These are phyloP conservation scores for Saposhnikovia divaricata DNA, from an alignment of 129 eudicot species.

Conservation along the genomic window DNA sequence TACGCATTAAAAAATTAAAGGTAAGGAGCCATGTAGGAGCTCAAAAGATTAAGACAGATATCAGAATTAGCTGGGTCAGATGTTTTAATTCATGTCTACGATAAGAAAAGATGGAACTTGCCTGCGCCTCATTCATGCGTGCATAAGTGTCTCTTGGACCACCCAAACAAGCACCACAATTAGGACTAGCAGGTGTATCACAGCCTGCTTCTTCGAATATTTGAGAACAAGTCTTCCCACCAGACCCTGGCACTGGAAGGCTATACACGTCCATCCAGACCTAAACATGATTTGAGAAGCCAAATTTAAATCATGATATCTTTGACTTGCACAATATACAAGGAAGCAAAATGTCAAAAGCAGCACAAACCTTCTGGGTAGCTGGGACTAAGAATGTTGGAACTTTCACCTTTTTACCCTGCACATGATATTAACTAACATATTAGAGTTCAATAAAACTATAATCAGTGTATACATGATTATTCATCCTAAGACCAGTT, in stretches of 20 bases:
- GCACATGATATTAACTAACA: constrained; percentile 14
- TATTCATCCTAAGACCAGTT: neutral
- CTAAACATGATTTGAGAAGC: constrained; percentile 15
- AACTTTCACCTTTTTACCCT: constrained; percentile 66
- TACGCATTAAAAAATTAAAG: neutral
- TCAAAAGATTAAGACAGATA: too few species aligned
- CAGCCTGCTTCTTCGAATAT: constrained; percentile 98
- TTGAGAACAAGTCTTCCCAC: constrained; percentile 97
- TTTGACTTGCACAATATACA: too few species aligned
- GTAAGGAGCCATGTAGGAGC: too few species aligned
- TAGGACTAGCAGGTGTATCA: constrained; percentile 87
- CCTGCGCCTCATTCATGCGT: constrained; percentile 92
- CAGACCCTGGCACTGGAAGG: constrained; percentile 92
- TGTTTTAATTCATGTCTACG: neutral
- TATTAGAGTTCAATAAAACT: neutral
- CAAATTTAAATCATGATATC: neutral
- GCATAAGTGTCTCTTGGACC: constrained; percentile 95
- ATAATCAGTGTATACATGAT: neutral
- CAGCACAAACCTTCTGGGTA: constrained; percentile 74
- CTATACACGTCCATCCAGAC: constrained; percentile 95
- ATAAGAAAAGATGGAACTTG: constrained; percentile 18
- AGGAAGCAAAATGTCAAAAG: neutral
- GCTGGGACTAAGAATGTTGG: constrained; percentile 98
- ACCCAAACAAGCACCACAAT: constrained; percentile 96
- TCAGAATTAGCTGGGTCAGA: neutral